Evolutionary conservation across 129 eudicot genomes (phyloP), one percentile per base, ranked within the genome.

Genomic region (Flaveria bidentis): DNA sequence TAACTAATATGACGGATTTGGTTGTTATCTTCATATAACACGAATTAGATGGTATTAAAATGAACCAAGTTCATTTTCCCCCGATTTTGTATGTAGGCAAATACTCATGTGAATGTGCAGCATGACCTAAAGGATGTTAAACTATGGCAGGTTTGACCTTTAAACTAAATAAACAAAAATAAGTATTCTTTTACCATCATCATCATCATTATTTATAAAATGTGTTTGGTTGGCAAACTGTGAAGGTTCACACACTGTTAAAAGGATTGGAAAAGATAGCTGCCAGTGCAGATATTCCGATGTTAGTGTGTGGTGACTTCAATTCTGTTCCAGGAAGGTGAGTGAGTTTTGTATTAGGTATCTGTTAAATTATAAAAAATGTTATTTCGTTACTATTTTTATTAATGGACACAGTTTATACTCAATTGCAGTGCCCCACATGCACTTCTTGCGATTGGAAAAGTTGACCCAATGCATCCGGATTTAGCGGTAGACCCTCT

Each of bases 41-140:
- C 23, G 2, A 28, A 62, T 44, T 47, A 30, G 15, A 26, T 63
- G 8, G 8, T 63, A 46, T 28, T 20, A 25, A n/a, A 64, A 36
- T 50, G 51, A 16, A 13, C 16, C 15, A 28, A 61, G 72, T 47
- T 77, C 23, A n/a, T 10, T 82, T 13, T 73, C 62, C 28, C 41
- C 14, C 17, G 15, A 7, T 58, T 58, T 61, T 7, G 75, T 42
- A 23, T 76, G 41, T 56, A 86, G 99, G 99, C 99, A 76, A 95
- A 95, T 79, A 95, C 99, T 13, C 99, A 94, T 75, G 94, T 91
- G 75, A 89, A 94, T 44, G 87, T 94, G 68, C 97, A 89, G 28
- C 97, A 87, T 80, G 99, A 95, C 9, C 67, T 91, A 77, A 95
- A 95, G 83, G 99, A 95, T 75, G 99, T 95, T 78, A 91, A 88